Base-by-base conservation (phyloP, 768 basidiomycete species). In the Cubamyces sp. region DNA sequence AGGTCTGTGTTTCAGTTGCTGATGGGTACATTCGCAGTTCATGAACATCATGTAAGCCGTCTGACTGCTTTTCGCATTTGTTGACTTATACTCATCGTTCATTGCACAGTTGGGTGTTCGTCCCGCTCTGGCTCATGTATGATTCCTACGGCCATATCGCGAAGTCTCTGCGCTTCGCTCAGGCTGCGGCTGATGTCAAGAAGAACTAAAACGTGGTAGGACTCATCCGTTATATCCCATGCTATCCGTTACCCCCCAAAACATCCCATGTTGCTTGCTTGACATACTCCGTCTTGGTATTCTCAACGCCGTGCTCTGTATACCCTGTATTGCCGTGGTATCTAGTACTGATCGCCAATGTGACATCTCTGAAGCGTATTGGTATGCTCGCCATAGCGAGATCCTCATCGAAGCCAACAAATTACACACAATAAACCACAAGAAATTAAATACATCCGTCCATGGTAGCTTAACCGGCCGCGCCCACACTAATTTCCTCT, bases 91-190 rank as follows among this genome's bases (percentile, higher is more conserved):
- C 43, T 45, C 9, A 23, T 19, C 19, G 14, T 28, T 7, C 7
- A 28, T 43, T 58, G 14, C 19, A 28, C 68, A 93, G 91, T 57
- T 94, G 92, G 92, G 91, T 94, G 28, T 69, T 84, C 49, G 80
- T 93, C 64, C 92, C 92, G 2, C 56, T 92, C 21, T 83, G 82
- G 77, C 78, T 94, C 61, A 88, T 95, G 88, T 77, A 78, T 65
- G 87, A 93, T 69, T 92, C 92, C 0, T 94, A 92, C 64, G 76
- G 76, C 3, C 82, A 87, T 62, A 91, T 94, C 57, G 82, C 88
- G 16, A 74, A 76, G 42, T 77, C 87, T 9, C 77, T 93, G 63
- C 85, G 88, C 23, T 28, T 57, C 7, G 46, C 61, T 2, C 74
- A 74, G 30, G 64, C 64, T 0, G 34, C 21, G 18, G 60, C 67